Base-by-base conservation (phyloP, 257 asterid genomes). In the Cynanchum wilfordii region DNA sequence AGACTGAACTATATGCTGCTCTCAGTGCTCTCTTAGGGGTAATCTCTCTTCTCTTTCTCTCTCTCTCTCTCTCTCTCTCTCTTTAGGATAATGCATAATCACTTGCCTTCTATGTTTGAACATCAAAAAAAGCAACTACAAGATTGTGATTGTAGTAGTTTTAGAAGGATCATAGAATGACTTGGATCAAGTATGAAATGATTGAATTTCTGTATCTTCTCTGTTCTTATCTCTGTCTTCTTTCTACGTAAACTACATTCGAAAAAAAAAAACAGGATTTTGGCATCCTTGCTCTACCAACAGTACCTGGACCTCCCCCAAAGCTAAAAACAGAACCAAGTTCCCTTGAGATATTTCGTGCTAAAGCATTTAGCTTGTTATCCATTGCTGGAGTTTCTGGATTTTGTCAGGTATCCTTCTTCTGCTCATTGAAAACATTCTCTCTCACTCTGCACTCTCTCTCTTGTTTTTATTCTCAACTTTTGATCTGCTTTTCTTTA, bases 321-420 rank as follows among this genome's bases (percentile, higher is more conserved):
- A 86, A 85, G 86, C 87, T 93, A 70, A 84, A 85, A 73, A 84
- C 85, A 3, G 97, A 89, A 38, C 77, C 96, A 10, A 79, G 81
- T 49, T 25, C 86, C 10, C 74, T 89, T 71, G 97, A 91, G 80
- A 74, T 33, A 17, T 89, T 89, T 62, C 96, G 96, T n/a, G 91
- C 89, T 50, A 89, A 89, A 77, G 98, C 97, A 49, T 91, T 91
- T 74, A 82, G 97, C 70, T 79, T 93, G 81, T 82, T 89, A 69
- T 91, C 98, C 42, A 83, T 93, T 71, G 96, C 96, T 44, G 97
- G 96, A 75, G 88, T 91, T 47, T 93, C 98, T 15, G 98, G 97
- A 66, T 83, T 87, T 77, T 93, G 98, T 75, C 96, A 93, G 98
- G 98, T 93, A 29, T 74, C 73, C 69, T 66, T 75, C 68, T 38